A percentile compares a stretch with the other conserved stretches of the same genome.
Evolutionary conservation across 108 stramenopile species (phyloP).

Genomic region (Thalassiosira profunda): DNA sequence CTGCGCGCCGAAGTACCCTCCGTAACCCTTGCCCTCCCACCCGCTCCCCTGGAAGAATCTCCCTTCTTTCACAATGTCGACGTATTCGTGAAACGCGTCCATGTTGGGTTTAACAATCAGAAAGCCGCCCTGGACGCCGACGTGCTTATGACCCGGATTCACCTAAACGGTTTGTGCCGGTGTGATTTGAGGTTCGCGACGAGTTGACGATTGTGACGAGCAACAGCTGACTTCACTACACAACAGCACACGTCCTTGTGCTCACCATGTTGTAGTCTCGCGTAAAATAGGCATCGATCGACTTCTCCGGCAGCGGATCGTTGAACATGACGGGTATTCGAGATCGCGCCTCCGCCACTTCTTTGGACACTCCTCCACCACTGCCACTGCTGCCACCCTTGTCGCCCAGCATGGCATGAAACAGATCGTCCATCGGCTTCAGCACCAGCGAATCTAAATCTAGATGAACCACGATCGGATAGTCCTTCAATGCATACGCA

Average conservation of each 20-base stretch:
- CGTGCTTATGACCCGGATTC: slow-evolving; percentile 53
- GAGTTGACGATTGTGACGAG: too few species aligned
- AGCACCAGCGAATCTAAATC: slow-evolving; percentile 75
- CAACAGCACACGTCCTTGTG: too few species aligned
- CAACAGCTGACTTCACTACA: too few species aligned
- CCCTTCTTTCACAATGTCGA: slow-evolving; percentile 58
- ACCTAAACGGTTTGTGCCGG: too few species aligned
- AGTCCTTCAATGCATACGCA: slow-evolving; percentile 70
- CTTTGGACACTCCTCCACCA: slow-evolving; percentile 53
- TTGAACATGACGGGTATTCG: slow-evolving; percentile 32
- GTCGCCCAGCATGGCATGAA: slow-evolving; percentile 64
- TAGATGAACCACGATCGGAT: slow-evolving; percentile 80
- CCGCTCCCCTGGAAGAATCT: slow-evolving; percentile 50
- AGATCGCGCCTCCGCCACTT: slow-evolving; percentile 21
- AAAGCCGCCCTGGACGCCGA: slow-evolving; percentile 80
- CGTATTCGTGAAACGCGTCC: slow-evolving; percentile 54
- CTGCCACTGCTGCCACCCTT: slow-evolving; percentile 1
- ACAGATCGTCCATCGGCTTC: slow-evolving; percentile 76
- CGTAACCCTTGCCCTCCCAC: slow-evolving; percentile 63
- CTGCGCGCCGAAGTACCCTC: slow-evolving; percentile 60
- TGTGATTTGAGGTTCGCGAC: too few species aligned
- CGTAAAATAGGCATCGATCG: slow-evolving; percentile 55
- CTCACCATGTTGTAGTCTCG: slow-evolving; percentile 61
- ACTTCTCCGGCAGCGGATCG: slow-evolving; percentile 18
- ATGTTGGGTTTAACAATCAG: slow-evolving; percentile 58